phyloP scores from a whole-genome alignment of 306 rosid genomes.

The Vigna hirtella region DNA sequence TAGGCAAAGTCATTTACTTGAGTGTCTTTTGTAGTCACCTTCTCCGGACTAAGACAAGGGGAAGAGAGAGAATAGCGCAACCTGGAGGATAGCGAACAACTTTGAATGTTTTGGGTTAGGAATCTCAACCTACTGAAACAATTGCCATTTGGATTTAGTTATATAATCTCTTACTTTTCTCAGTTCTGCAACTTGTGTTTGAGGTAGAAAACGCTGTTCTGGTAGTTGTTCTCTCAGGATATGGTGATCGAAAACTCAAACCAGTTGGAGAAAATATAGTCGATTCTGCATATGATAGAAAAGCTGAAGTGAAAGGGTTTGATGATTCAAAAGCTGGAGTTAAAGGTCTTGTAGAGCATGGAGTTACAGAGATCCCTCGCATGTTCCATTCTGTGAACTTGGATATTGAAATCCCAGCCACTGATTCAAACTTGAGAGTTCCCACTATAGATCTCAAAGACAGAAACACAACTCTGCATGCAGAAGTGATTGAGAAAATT shows the following conservation, averaged over 20 bases:
- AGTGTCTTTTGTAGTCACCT: too few relatives aligned
- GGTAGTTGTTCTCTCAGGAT: not conserved
- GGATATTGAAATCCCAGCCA: not conserved
- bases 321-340: slow-evolving; percentile 60
- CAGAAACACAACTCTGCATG: not conserved
- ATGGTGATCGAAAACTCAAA: slow-evolving; percentile 28
- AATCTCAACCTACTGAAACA: too few relatives aligned
- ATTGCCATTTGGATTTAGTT: not conserved
- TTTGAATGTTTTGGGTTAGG: too few relatives aligned
- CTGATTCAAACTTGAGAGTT: not conserved
- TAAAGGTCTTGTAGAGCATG: slow-evolving; percentile 52
- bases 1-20: too few relatives aligned
- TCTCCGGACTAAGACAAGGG: too few relatives aligned
- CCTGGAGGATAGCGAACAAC: too few relatives aligned
- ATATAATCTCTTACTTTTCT: not conserved
- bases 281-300: slow-evolving; percentile 42
- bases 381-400: slow-evolving; percentile 43
- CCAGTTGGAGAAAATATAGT: not conserved
- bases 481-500: slow-evolving; percentile 22
- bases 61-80: too few relatives aligned
- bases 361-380: slow-evolving; percentile 52
- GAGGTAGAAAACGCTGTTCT: not conserved
- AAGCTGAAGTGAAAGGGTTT: slow-evolving; percentile 52
- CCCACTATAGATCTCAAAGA: slow-evolving; percentile 47
- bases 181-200: not conserved